Evolutionary conservation across 371 early-diverging fungal genomes (phyloP), one percentile per base, ranked within the genome.

Genomic region (Mortierella sp.): DNA sequence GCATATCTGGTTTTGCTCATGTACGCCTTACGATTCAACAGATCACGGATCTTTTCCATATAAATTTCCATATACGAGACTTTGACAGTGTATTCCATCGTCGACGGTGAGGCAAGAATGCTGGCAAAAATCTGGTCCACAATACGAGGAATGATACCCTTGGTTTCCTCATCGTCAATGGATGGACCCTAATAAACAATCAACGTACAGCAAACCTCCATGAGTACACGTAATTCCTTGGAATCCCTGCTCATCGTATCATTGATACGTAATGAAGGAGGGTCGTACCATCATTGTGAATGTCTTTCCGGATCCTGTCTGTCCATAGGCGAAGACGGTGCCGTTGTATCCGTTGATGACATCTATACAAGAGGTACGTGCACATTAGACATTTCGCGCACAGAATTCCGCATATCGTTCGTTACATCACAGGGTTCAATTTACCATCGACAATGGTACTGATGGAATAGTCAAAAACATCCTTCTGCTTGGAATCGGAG

Each of bases 1-100:
- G n/a, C n/a, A n/a, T n/a, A n/a, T n/a, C n/a, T n/a, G n/a, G n/a
- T n/a, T n/a, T n/a, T n/a, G n/a, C n/a, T n/a, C 4, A 34, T 34
- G 11, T 11, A 34, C 1, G 37, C 1, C 62, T 62, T 85, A 87
- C 94, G 95, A 79, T 93, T 92, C 56, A 99, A 87, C 78, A 99
- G 84, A 89, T 99, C 99, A 52, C 95, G 89, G 63, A 99, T 94
- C 79, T 92, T 93, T 72, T 99, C 99, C 96, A 99, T 99, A 86
- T 99, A 99, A 68, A 99, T 97, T 87, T 99, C 99, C 93, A 99
- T 94, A 82, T 91, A 97, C n/a, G 95, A 95, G 26, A 94, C 92
- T 78, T 93, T 93, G 63, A 98, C 96, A 21, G 94, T 94, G 80
- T 96, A 95, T 79, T 96, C 95, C 67, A 95, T 88, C 48, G 91